Conservation (phyloP, 305 asterid species). For the Solanum hybrid region DNA sequence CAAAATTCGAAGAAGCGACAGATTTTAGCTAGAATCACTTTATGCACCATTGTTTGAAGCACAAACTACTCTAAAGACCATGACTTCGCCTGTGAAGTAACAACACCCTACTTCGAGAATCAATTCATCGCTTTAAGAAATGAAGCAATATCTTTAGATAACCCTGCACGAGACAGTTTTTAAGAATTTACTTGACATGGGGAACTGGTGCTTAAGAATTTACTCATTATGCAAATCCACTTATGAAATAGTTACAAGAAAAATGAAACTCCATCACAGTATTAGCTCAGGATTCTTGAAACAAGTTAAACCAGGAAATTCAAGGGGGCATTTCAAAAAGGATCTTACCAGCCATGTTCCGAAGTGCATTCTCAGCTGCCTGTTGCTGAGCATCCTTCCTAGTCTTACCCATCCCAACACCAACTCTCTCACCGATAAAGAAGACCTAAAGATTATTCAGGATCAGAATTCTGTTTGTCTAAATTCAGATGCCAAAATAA, state of each 20-base stretch:
- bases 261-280: neutral
- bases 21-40: neutral
- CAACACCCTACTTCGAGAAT: neutral
- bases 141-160: neutral
- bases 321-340: neutral
- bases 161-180: neutral
- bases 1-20: neutral
- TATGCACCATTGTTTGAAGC: neutral
- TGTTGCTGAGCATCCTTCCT: conserved; percentile 97
- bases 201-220: neutral
- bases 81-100: neutral
- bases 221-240: neutral
- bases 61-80: neutral
- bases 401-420: conserved; percentile 86
- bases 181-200: neutral
- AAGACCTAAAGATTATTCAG: conserved; percentile 46
- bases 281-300: neutral
- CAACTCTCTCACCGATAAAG: conserved; percentile 80
- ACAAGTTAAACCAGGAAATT: neutral
- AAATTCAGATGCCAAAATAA: conserved; percentile 1
- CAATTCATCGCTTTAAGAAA: neutral
- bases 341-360: conserved; percentile 74
- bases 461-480: neutral
- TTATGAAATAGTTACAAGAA: neutral
- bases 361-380: conserved; percentile 96